Conservation (phyloP, 805 yeast species). For the Yarrowia bubula region DNA sequence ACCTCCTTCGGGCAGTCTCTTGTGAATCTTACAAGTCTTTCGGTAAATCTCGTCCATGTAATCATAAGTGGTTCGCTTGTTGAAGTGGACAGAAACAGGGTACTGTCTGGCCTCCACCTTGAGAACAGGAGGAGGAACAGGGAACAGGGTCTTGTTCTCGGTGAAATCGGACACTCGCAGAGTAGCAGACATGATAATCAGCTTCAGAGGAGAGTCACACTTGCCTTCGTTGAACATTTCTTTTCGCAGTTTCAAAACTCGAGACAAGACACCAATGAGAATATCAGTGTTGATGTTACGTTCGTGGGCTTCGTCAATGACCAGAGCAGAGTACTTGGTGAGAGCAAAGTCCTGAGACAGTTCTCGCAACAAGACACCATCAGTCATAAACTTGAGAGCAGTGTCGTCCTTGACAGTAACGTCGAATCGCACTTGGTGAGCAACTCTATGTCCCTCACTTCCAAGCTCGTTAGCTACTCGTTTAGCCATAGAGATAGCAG, state of each 20-base stretch:
- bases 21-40: constrained; percentile 85
- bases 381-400: constrained; percentile 85
- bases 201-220: constrained; percentile 64
- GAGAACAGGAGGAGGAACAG: constrained; percentile 76
- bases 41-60: constrained; percentile 83
- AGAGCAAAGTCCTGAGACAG: constrained; percentile 85
- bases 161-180: constrained; percentile 90
- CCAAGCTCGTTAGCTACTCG: constrained; percentile 81
- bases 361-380: constrained; percentile 90
- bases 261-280: constrained; percentile 87
- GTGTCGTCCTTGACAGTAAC: constrained; percentile 62
- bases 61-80: constrained; percentile 69
- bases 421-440: constrained; percentile 85
- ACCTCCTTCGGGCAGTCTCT: constrained; percentile 86
- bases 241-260: constrained; percentile 73
- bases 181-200: constrained; percentile 96
- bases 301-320: constrained; percentile 98
- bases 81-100: constrained; percentile 91
- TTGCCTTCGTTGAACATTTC: constrained; percentile 39
- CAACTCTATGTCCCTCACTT: constrained; percentile 71
- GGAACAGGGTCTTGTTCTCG: constrained; percentile 69
- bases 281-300: constrained; percentile 95
- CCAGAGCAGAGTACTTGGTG: constrained; percentile 75
- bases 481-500: constrained; percentile 78
- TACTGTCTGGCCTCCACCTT: constrained; percentile 90